Base-by-base conservation (phyloP, 768 basidiomycete genomes). In the Solioccasus polychromus region DNA sequence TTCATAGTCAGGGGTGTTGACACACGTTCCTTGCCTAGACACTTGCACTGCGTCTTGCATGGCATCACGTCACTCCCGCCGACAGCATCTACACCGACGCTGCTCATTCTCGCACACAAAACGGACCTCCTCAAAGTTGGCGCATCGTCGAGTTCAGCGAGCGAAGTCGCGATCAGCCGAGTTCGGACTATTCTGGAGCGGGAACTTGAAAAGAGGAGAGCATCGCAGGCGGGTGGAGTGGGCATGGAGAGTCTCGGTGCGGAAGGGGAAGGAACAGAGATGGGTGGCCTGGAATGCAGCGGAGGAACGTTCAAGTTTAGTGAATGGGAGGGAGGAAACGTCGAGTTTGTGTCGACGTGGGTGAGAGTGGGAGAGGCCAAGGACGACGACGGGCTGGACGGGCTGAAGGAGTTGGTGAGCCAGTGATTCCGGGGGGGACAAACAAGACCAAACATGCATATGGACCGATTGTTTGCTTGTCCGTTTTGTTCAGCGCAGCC, bases 261-360 rank as follows among this genome's bases (percentile, higher is more conserved):
- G 9, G 85, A 88, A 44, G 85, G 78, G 7, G 78, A 79, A 50
- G 64, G 70, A 25, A 69, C 77, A 4, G 85, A 87, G 40, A 67
- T 86, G 66, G 87, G 85, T 28, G 88, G 89, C 0, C 64, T 92
- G 44, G 88, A 91, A 39, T 87, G 85, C 58, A 74, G 67, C 43
- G 77, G 77, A 19, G 65, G 69, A 0, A 51, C 68, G 17, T 92
- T 92, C 71, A 82, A 71, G 53, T 92, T 92, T 56, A 74, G 73
- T 3, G 80, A 84, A 34, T 92, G 89, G 89, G 89, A 91, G 54
- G 90, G 88, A 3, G 89, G 90, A 8, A 82, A 88, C n/a, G 69
- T 90, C 17, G 60, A 70, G 2, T 85, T 90, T 54, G 49, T 83
- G 26, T 84, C 79, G 22, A 83, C 80, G 0, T 85, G 76, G 46